phyloP scores from a whole-genome alignment of 805 yeast species.

The Phaffomyces thermotolerans region DNA sequence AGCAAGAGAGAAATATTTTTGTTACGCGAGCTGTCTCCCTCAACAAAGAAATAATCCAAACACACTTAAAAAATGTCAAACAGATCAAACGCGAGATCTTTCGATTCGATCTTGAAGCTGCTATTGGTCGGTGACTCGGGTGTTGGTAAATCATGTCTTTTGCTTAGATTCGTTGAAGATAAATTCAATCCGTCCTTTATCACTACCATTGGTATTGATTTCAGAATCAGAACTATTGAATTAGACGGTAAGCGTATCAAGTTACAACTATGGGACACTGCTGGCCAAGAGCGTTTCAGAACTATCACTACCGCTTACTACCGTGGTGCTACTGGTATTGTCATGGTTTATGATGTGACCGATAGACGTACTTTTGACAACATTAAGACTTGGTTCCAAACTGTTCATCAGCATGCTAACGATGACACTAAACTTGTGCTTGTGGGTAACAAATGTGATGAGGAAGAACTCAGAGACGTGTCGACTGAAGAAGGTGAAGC shows the following conservation, averaged over 20 bases:
- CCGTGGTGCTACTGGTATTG: conserved; percentile 86
- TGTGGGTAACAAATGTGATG: conserved; percentile 95
- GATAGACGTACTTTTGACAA: conserved; percentile 89
- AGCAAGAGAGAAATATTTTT: not conserved
- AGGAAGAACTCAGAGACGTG: conserved; percentile 79
- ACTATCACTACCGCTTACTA: conserved; percentile 91
- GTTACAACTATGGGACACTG: conserved; percentile 95
- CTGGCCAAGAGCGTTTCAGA: conserved; percentile 95
- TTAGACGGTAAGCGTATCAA: conserved; percentile 89
- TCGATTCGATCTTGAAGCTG: conserved; percentile 87
- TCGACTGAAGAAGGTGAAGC: conserved; percentile 85
- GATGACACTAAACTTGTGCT: conserved; percentile 91
- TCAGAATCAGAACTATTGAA: conserved; percentile 93
- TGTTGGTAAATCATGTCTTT: conserved; percentile 83
- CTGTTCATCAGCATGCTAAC: conserved; percentile 93
- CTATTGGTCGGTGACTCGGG: conserved; percentile 91
- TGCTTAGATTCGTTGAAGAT: conserved; percentile 91
- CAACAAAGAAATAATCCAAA: not conserved
- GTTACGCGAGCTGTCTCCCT: not conserved
- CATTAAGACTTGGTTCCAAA: conserved; percentile 90
- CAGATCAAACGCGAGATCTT: conserved; percentile 63
- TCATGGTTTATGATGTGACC: conserved; percentile 76
- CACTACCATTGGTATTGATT: conserved; percentile 97
- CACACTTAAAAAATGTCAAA: conserved; percentile 33
- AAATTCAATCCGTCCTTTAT: conserved; percentile 95